Conservation (phyloP, 1,284 basidiomycete species). For the Cutaneotrichosporon curvatum region DNA sequence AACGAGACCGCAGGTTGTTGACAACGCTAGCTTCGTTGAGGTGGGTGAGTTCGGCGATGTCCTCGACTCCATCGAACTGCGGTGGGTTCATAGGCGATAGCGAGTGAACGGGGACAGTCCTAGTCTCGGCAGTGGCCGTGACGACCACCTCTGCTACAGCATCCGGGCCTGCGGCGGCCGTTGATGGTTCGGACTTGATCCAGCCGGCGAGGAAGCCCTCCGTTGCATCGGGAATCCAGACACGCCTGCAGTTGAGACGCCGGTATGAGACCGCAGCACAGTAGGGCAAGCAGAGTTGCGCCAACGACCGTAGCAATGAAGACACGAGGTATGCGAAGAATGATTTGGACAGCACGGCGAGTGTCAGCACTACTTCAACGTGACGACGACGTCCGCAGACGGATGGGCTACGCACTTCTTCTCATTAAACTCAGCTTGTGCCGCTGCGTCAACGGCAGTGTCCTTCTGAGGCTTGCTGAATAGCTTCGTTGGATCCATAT, state of each 20-base stretch:
- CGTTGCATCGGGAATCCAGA: conserved; percentile 41
- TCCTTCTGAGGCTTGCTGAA: conserved; percentile 30
- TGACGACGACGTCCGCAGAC: too few relatives aligned
- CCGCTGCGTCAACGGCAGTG: conserved; percentile 56
- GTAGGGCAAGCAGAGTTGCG: neutral
- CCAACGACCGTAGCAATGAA: too few relatives aligned
- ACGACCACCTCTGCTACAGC: conserved; percentile 41
- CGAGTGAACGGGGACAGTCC: conserved; percentile 65
- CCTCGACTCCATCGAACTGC: conserved; percentile 95
- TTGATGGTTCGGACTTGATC: conserved; percentile 37
- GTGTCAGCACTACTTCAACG: too few relatives aligned
- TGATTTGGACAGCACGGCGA: conserved; percentile 2
- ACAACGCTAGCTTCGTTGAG: conserved; percentile 98
- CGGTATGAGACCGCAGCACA: conserved; percentile 4
- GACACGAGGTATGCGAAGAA: conserved; percentile 5
- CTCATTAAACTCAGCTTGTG: conserved; percentile 90
- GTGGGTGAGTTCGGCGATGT: conserved; percentile 97
- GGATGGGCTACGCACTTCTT: conserved; percentile 58
- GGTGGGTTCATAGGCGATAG: conserved; percentile 96
- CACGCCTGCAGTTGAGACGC: conserved; percentile 27
- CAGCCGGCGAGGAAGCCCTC: conserved; percentile 45
- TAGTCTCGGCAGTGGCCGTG: conserved; percentile 36
- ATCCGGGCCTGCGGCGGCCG: conserved; percentile 18
- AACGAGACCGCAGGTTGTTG: conserved; percentile 87
- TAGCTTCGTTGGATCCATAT: conserved; percentile 36